Conservation (phyloP, 2,329 filamentous ascomycete genomes). For the Neofusicoccum sp. region DNA sequence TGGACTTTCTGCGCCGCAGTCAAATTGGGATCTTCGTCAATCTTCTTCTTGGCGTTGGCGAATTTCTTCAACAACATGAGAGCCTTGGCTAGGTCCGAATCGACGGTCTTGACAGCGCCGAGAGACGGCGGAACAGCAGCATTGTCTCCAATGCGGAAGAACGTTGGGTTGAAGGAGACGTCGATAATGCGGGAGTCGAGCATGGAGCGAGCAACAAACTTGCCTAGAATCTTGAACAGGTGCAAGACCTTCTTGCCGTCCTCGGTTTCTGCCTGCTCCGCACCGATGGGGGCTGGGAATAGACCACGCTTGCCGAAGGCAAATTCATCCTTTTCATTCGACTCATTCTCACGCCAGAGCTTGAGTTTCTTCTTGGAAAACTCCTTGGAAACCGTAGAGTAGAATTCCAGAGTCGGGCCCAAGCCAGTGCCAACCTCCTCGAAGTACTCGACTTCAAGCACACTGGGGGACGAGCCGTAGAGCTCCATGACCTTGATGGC, state of each 20-base stretch:
- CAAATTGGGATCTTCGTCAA: constrained; percentile 69
- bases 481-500: constrained; percentile 98
- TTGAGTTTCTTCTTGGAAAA: constrained; percentile 97
- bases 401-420: constrained; percentile 94
- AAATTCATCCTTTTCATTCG: constrained; percentile 69
- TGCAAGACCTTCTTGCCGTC: constrained; percentile 85
- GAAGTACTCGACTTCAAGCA: constrained; percentile 97
- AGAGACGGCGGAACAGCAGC: constrained; percentile 74
- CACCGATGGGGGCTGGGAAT: constrained; percentile 87
- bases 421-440: constrained; percentile 96
- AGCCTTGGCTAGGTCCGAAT: constrained; percentile 80
- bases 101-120: constrained; percentile 84
- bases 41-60: constrained; percentile 73
- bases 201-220: constrained; percentile 97
- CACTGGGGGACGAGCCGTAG: constrained; percentile 93
- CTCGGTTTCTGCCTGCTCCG: constrained; percentile 69
- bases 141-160: constrained; percentile 87
- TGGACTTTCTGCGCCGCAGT: constrained; percentile 68
- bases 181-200: constrained; percentile 97
- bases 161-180: constrained; percentile 93
- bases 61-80: constrained; percentile 86
- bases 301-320: constrained; percentile 81
- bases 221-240: constrained; percentile 89
- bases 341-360: constrained; percentile 92
- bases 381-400: constrained; percentile 94